Conservation (phyloP, 306 rosid genomes). For the Dalbergia cultrata region DNA sequence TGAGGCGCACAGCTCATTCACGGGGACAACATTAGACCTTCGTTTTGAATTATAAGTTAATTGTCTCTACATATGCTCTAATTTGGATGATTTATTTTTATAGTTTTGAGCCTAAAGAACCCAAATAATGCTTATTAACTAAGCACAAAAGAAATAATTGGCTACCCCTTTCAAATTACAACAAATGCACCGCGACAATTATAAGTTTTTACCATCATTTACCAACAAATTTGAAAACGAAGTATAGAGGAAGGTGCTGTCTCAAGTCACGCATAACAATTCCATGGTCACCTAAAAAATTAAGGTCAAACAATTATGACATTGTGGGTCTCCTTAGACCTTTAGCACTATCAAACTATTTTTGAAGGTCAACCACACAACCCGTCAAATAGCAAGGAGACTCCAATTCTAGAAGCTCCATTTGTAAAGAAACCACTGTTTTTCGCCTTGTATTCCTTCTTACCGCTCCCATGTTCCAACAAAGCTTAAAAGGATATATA, state of each 20-base stretch:
- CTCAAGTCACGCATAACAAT: neutral
- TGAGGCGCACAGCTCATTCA: too few species aligned
- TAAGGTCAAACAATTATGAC: neutral
- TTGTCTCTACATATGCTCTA: too few species aligned
- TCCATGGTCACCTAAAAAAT: neutral
- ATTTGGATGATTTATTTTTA: too few species aligned
- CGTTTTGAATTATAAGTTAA: too few species aligned
- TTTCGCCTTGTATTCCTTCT: conserved; percentile 46
- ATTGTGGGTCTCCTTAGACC: neutral
- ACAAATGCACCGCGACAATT: too few species aligned
- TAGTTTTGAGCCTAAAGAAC: too few species aligned
- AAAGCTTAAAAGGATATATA: too few species aligned
- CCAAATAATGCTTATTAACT: too few species aligned
- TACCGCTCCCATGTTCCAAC: conserved; percentile 25
- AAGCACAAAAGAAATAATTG: too few species aligned
- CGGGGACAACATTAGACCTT: too few species aligned
- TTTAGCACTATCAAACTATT: neutral
- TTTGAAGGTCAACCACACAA: neutral
- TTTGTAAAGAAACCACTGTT: conserved; percentile 36
- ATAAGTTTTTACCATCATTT: neutral
- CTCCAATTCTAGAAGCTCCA: conserved; percentile 14
- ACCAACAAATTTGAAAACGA: neutral
- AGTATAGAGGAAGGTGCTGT: too few species aligned
- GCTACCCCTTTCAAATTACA: too few species aligned
- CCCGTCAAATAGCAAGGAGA: conserved; percentile 24